phyloP scores from a whole-genome alignment of 2,329 filamentous ascomycete species.

The Fusarium drepaniforme region DNA sequence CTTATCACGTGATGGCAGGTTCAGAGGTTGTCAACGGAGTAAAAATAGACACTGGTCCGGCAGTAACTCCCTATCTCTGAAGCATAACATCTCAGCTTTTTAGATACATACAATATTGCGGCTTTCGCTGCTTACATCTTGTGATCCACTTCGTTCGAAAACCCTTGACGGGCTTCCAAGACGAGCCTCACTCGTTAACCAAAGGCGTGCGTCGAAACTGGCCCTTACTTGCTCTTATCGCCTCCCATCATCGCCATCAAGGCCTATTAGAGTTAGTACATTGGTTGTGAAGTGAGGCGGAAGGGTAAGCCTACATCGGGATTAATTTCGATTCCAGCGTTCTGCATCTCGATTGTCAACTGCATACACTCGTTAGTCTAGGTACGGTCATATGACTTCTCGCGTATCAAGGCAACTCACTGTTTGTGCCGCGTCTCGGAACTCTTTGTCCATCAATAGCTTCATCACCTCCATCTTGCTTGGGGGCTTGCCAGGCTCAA shows the following conservation, averaged over 20 bases:
- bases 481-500: slow-evolving; percentile 32
- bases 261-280: slow-evolving; percentile 15
- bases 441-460: slow-evolving; percentile 41
- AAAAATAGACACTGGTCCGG: neutral
- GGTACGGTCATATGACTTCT: accelerated
- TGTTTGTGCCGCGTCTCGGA: slow-evolving; percentile 34
- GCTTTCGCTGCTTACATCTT: neutral
- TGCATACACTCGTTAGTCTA: slow-evolving; percentile 12
- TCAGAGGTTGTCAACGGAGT: neutral
- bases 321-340: slow-evolving; percentile 37
- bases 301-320: slow-evolving; percentile 22
- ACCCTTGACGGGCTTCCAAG: neutral
- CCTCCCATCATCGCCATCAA: slow-evolving; percentile 35
- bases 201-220: neutral
- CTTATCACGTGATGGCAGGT: neutral
- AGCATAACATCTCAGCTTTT: neutral
- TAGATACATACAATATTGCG: neutral
- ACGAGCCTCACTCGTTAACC: neutral
- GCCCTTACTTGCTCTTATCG: neutral
- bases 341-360: slow-evolving; percentile 38
- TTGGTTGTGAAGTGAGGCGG: neutral
- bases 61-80: neutral
- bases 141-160: neutral
- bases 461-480: slow-evolving; percentile 41
- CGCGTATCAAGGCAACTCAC: neutral